Evolutionary conservation across 441 rosid species (phyloP).

Genomic region (Arabidopsis lyrata): DNA sequence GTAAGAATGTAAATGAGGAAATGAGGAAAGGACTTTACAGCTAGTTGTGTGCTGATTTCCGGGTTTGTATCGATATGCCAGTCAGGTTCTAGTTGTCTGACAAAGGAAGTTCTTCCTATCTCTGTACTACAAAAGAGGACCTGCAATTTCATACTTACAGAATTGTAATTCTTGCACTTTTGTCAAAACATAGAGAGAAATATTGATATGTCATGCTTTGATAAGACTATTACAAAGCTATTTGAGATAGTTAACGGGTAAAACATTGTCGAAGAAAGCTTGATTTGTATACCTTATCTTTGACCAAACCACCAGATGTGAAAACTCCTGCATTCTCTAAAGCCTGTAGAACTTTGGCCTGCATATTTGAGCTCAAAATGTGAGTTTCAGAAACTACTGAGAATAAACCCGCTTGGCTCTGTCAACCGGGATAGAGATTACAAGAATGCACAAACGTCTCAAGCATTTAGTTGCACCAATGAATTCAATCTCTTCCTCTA

Average conservation of each 20-base stretch:
- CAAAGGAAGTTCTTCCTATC: constrained; percentile 89
- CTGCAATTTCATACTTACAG: constrained; percentile 55
- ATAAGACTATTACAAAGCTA: neutral
- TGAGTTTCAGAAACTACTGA: constrained; percentile 13
- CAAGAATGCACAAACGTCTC: constrained; percentile 18
- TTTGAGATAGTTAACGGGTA: neutral
- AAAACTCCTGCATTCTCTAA: constrained; percentile 95
- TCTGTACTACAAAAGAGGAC: constrained; percentile 97
- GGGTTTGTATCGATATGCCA: constrained; percentile 96
- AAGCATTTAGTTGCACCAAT: neutral
- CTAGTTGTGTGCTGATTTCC: constrained; percentile 76
- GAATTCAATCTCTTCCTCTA: neutral
- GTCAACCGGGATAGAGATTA: neutral
- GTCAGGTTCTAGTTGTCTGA: constrained; percentile 96
- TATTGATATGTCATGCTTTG: neutral
- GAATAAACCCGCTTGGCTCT: neutral
- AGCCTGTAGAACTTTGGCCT: constrained; percentile 84
- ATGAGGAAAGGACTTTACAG: constrained; percentile 57
- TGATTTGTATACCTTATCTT: constrained; percentile 68
- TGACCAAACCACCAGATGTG: constrained; percentile 91
- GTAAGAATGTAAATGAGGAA: constrained; percentile 1
- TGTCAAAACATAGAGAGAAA: neutral
- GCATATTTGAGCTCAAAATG: constrained; percentile 43
- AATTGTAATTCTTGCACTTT: neutral
- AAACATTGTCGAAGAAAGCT: constrained; percentile 10